Conservation (phyloP, 2,329 filamentous ascomycete genomes). For the Neofusicoccum cordaticola region DNA sequence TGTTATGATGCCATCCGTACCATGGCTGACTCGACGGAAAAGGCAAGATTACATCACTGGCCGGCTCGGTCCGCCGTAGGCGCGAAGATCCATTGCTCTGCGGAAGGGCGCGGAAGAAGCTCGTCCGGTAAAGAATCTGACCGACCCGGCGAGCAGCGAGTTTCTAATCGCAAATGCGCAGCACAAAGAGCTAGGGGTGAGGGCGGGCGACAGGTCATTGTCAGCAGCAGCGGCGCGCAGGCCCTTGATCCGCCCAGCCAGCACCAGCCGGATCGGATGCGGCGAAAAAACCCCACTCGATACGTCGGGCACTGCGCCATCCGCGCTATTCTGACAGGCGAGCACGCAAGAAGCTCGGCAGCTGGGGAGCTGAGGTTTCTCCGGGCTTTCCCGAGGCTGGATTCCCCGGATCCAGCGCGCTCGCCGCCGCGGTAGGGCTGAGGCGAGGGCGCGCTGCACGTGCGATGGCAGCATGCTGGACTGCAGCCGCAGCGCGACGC, state of each 20-base stretch:
- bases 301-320: constrained; percentile 1
- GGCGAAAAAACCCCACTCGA: neutral
- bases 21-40: neutral
- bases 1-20: neutral
- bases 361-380: neutral
- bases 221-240: neutral
- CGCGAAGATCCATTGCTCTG: neutral
- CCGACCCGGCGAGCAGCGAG: neutral
- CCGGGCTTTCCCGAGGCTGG: neutral
- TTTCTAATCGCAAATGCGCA: neutral
- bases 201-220: neutral
- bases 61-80: constrained; percentile 12
- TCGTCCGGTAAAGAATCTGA: neutral
- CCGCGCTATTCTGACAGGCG: constrained; percentile 9
- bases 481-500: neutral
- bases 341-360: constrained; percentile 11
- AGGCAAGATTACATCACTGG: constrained; percentile 9
- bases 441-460: neutral
- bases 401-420: neutral
- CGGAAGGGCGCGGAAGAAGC: neutral
- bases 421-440: constrained; percentile 7
- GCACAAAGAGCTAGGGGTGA: neutral
- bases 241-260: neutral
- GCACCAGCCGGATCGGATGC: neutral
- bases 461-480: neutral